Percentiles rank a stretch among this genome's conserved stretches.
Evolutionary conservation across 2,329 filamentous ascomycete genomes (phyloP).

Genomic region (Penicillium frequentans): DNA sequence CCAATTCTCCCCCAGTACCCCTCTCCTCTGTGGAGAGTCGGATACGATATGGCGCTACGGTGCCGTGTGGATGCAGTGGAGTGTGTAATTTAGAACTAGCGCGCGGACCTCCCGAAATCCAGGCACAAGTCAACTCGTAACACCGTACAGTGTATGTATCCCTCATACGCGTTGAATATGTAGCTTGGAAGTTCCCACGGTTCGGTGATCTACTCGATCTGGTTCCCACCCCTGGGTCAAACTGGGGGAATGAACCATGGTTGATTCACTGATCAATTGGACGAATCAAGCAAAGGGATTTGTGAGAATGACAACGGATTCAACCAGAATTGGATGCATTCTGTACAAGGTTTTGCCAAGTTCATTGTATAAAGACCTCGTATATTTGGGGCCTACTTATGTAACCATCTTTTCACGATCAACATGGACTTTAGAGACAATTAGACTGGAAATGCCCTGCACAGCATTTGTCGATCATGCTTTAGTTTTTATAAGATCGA

Average conservation of each 20-base stretch:
- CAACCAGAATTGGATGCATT: not conserved
- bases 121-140: not conserved
- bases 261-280: not conserved
- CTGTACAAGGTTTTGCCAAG: not conserved
- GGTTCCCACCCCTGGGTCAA: not conserved
- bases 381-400: too few relatives aligned
- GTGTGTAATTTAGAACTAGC: not conserved
- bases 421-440: too few relatives aligned
- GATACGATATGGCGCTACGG: not conserved
- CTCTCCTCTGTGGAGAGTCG: not conserved
- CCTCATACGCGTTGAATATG: not conserved
- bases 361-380: too few relatives aligned
- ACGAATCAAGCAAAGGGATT: too few relatives aligned
- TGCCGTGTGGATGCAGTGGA: constrained; percentile 7
- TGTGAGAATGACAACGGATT: not conserved
- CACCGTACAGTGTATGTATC: not conserved
- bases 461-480: not conserved
- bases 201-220: constrained; percentile 10
- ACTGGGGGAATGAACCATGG: constrained; percentile 9
- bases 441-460: not conserved
- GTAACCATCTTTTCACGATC: too few relatives aligned
- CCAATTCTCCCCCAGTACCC: not conserved
- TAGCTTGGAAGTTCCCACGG: not conserved
- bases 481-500: not conserved
- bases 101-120: constrained; percentile 3